Evolutionary conservation across 1,284 basidiomycete species (phyloP), one percentile per base, ranked within the genome.

Genomic region (Uromyces viciae-fabae): DNA sequence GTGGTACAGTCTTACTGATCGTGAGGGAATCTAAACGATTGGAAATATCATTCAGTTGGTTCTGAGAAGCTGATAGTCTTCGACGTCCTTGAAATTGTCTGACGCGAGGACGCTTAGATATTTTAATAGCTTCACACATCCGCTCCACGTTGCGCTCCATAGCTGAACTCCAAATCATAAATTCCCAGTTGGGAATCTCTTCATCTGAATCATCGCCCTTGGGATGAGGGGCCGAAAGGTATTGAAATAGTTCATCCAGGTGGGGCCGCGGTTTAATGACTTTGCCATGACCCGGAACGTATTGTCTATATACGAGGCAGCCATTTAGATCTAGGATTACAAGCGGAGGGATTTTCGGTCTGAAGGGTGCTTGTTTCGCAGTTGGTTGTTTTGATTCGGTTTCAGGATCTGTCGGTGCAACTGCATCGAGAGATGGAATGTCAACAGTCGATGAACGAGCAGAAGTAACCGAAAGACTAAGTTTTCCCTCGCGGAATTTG

Each of bases 121-220:
- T 36, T 33, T 54, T 31, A 28, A 77, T 54, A 5, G 46, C 42
- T 7, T 82, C n/a, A 3, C 86, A 83, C 87, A 87, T 87, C 83
- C 90, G 90, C 0, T 88, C 86, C 3, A 95, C 94, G 83, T 91
- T 94, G 79, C 91, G 89, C 0, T 92, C 91, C 84, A 93, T 91
- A 0, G 93, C 93, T 0, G 91, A 92, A 82, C 91, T 93, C 93
- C 94, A 95, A 0, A 95, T 90, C 90, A 94, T 92, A 5, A 91
- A 90, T 82, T 94, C 91, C 38, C 93, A 88, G 62, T 68, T 64
- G 49, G 28, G 40, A 8, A 36, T 33, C 8, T 49, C 36, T 28
- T 25, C 33, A 0, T 19, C 49, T 2, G n/a, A 11, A 11, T 33
- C 28, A 38, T 64, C 40, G 28, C 7, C 60, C 22, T 68, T 43